Evolutionary conservation across 2,329 filamentous ascomycete genomes (phyloP).

Genomic region (Pleoardoris graminearum): DNA sequence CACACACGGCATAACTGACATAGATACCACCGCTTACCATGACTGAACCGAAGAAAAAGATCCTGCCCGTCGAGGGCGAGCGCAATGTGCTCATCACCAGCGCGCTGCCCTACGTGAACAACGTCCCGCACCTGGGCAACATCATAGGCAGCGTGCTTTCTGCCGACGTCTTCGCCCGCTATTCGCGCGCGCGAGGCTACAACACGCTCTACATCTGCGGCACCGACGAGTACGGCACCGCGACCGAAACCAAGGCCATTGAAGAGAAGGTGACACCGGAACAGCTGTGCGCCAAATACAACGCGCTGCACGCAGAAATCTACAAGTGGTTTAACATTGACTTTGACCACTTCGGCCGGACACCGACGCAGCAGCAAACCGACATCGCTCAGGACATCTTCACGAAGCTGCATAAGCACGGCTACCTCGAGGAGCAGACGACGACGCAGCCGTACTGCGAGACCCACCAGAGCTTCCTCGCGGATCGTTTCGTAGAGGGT

Average conservation of each 20-base stretch:
- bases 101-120: conserved; percentile 84
- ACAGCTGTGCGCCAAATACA: conserved; percentile 89
- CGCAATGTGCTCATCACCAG: conserved; percentile 89
- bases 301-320: conserved; percentile 83
- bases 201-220: conserved; percentile 86
- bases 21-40: conserved; percentile 15
- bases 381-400: conserved; percentile 94
- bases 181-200: conserved; percentile 76
- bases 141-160: conserved; percentile 65
- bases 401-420: conserved; percentile 81
- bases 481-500: conserved; percentile 74
- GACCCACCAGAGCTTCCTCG: conserved; percentile 55
- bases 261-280: conserved; percentile 82
- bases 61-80: conserved; percentile 61
- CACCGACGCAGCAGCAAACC: conserved; percentile 85
- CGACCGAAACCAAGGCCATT: conserved; percentile 92
- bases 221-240: conserved; percentile 92
- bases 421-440: conserved; percentile 81
- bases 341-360: conserved; percentile 94
- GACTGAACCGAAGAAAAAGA: conserved; percentile 46
- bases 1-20: not conserved
- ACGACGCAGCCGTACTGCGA: conserved; percentile 92
- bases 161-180: conserved; percentile 77
- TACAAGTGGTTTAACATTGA: conserved; percentile 96
- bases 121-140: conserved; percentile 70